Evolutionary conservation across 768 basidiomycete genomes (phyloP), one percentile per base, ranked within the genome.

Genomic region (Hortiboletus flavorubellus): DNA sequence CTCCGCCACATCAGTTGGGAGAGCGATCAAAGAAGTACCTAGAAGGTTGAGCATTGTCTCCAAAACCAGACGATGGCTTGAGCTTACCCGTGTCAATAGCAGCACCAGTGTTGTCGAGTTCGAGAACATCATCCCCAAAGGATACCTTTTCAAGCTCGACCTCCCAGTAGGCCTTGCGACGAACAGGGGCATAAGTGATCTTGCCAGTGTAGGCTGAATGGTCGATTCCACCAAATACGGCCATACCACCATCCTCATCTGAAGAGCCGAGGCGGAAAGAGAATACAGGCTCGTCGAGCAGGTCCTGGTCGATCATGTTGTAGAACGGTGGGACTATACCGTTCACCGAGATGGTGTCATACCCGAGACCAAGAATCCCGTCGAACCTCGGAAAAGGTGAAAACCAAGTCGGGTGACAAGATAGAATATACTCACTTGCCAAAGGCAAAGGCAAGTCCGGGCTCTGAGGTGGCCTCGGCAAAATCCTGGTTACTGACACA

Each of bases 121-220:
- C 93, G 43, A 98, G 81, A 39, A 78, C 82, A 45, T 98, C 96
- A 42, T 86, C 78, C 46, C 95, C 97, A 53, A 99, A 95, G 4
- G 75, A 64, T 58, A 99, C 78, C 70, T 86, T 86, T 75, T 91
- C 80, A 29, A 99, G 87, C 70, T 97, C 93, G 44, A 98, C 93
- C 73, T 98, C 96, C 95, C 95, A 97, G 75, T 97, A 98, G 5
- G 93, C 97, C 80, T 91, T 93, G 64, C 93, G 84, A 64, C 95
- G 87, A 49, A 99, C 79, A 48, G 97, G 96, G 31, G 89, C 93
- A 64, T 98, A 98, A 23, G 71, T 65, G 56, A 99, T 80, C 66
- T 85, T 76, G 70, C 97, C 97, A 5, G 71, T 81, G 76, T 89
- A 98, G 34, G 91, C 88, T 26, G 62, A 62, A 11, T 72, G 49